Evolutionary conservation across 257 asterid species (phyloP), one percentile per base, ranked within the genome.

Genomic region (Salvia miltiorrhiza): DNA sequence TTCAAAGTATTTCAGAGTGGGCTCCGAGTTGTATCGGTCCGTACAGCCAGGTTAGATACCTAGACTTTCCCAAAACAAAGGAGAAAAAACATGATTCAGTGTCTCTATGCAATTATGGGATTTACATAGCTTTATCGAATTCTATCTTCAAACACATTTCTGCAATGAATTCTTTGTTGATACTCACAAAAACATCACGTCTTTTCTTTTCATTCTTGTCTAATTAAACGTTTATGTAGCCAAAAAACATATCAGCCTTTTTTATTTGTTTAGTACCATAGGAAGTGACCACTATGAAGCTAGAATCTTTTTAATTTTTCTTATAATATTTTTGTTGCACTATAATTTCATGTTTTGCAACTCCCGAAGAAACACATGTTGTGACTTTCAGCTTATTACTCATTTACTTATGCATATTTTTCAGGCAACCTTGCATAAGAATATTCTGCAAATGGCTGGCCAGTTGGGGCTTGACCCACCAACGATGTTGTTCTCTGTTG

Each of bases 11-110:
- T 71, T 93, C 99, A 41, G 84, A 86, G 83, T 90, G 99, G 99
- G 99, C 99, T 73, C 99, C 97, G 70, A 90, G 99, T 72, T 93
- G 99, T 74, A 93, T 93, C 45, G 99, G 99, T 77, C 97, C 99
- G 21, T 93, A 93, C 80, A 93, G 97, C 78, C 99, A 93, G 98
- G 98, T 93, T 71, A 67, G 82, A 49, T 77, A 72, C 49, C 59
- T 71, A 52, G 7, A 45, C 20, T 28, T 23, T 52, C 54, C 66
- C 26, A 39, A 28, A 23, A 44, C 12, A 21, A 43, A 39, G 63
- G 7, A 55, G 14, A 45, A 70, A 50, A 10, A 49, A 43, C 44
- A 20, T 7, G 33, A 33, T 76, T 70, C 13, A 55, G 68, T 37
- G 62, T 75, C 64, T 57, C 20, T 28, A 32, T 17, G 30, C 20